A percentile compares a stretch with the other conserved stretches of the same genome.
Evolutionary conservation across 2,329 filamentous ascomycete species (phyloP).

Genomic region (Hymenoscyphus scutula): DNA sequence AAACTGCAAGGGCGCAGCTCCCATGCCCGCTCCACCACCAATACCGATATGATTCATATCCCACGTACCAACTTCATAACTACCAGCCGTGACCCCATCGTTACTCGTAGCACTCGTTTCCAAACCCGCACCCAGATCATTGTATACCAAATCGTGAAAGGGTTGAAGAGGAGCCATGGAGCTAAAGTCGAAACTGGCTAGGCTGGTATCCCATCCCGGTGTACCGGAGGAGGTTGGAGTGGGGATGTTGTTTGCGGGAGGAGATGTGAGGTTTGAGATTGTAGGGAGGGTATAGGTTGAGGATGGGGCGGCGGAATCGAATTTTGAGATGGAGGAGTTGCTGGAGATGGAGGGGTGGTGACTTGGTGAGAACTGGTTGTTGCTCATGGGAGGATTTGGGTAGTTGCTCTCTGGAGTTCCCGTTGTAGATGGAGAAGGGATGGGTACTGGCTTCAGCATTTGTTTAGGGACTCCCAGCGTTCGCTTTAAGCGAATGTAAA

Average conservation of each 20-base stretch:
- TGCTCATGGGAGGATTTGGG: slow-evolving; percentile 1
- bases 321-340: slow-evolving; percentile 14
- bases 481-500: slow-evolving; percentile 53
- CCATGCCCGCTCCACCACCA: slow-evolving; percentile 4
- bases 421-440: slow-evolving; percentile 7
- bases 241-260: slow-evolving; percentile 3
- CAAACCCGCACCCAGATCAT: slow-evolving; percentile 42
- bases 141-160: slow-evolving; percentile 55
- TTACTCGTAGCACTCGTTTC: neutral
- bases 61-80: slow-evolving; percentile 13
- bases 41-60: slow-evolving; percentile 10
- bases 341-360: slow-evolving; percentile 20
- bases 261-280: slow-evolving; percentile 30
- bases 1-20: slow-evolving; percentile 45
- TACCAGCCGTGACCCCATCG: slow-evolving; percentile 2
- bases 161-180: slow-evolving; percentile 55
- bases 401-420: slow-evolving; percentile 12
- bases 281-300: slow-evolving; percentile 29
- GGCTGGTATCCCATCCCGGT: slow-evolving; percentile 27
- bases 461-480: slow-evolving; percentile 30
- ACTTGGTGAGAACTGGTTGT: slow-evolving; percentile 7
- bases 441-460: neutral
- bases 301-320: slow-evolving; percentile 8
- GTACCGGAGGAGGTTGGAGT: slow-evolving; percentile 9
- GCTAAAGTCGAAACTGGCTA: slow-evolving; percentile 48